Base-by-base conservation (phyloP, 176 grass and related monocot species). In the Tuctoria greenei region DNA sequence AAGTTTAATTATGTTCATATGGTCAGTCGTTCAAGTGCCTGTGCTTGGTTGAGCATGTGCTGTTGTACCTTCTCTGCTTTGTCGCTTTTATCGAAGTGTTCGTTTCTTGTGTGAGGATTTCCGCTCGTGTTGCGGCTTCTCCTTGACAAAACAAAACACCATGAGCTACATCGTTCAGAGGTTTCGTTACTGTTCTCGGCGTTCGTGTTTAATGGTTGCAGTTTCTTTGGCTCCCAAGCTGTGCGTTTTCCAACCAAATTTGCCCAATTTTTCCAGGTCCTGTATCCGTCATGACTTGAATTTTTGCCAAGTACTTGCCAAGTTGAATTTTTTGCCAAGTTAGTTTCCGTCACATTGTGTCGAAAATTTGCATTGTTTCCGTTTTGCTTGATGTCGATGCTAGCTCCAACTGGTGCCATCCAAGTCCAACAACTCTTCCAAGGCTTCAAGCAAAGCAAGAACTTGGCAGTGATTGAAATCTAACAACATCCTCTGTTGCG, bases 1-100 rank as follows among this genome's bases (percentile, higher is more conserved):
- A 82, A n/a, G 74, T 39, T 67, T 24, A 71, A 65, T 58, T 66
- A 3, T 86, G 65, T 86, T 86, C 72, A 81, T 81, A 76, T 86
- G 65, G 52, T 21, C 43, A 61, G 44, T 40, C 69, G 26, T 81
- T 17, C 21, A 63, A 45, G 42, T 77, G 37, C 21, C 45, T 41
- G 52, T 72, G 60, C 47, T 65, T 78, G 34, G 43, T 59, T 67
- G 20, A 13, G 47, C 34, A 59, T 82, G 54, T 67, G 60, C 20
- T 72, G 62, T n/a, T 54, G 75, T 79, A n/a, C n/a, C n/a, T n/a
- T n/a, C n/a, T 6, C 21, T 31, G 34, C 61, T 38, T 23, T 45
- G 38, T 75, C 69, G 68, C 50, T 79, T 64, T 75, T n/a, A 75
- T 71, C 34, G 3, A 42, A 79, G 45, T 57, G 39, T 67, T 71